These are phyloP conservation scores for Lomentospora prolificans DNA, from an alignment of 2,329 filamentous ascomycete species.

Conservation along the genomic window DNA sequence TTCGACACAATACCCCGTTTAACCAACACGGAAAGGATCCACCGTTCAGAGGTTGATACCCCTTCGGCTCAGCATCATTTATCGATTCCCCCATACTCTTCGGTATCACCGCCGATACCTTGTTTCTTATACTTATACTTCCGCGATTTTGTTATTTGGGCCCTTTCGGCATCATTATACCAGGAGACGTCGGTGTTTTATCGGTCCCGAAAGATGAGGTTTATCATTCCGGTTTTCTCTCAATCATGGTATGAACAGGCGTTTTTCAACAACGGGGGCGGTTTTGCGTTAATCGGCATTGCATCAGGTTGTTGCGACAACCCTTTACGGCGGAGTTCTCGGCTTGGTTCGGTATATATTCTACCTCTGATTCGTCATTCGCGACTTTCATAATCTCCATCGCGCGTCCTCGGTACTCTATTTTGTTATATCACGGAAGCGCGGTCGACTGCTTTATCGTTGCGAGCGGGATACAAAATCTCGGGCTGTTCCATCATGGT, in stretches of 20 bases:
- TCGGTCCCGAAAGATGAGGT: constrained; percentile 7
- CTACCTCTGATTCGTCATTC: constrained; percentile 4
- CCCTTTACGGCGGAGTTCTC: not conserved
- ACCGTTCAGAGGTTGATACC: constrained; percentile 1
- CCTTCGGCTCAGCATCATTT: not conserved
- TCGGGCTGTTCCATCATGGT: not conserved
- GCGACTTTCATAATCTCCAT: constrained; percentile 8
- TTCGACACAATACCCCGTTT: constrained; percentile 3
- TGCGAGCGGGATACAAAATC: not conserved
- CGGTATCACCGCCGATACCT: not conserved
- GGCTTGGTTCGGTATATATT: constrained; percentile 1
- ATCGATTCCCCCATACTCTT: not conserved
- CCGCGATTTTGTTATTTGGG: not conserved
- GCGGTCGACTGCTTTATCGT: not conserved
- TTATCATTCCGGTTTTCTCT: constrained; percentile 1
- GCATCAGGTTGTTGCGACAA: constrained; percentile 4
- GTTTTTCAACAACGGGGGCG: constrained; percentile 4
- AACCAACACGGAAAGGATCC: constrained; percentile 3
- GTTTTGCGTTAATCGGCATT: constrained; percentile 4
- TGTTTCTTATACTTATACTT: not conserved
- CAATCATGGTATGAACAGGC: constrained; percentile 5
- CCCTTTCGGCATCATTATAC: constrained; percentile 3
- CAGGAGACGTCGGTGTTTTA: constrained; percentile 5
- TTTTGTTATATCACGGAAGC: not conserved
- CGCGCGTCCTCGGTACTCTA: not conserved